Base-by-base conservation (phyloP, 768 basidiomycete genomes). In the Tylopilus rubrobrunneus region DNA sequence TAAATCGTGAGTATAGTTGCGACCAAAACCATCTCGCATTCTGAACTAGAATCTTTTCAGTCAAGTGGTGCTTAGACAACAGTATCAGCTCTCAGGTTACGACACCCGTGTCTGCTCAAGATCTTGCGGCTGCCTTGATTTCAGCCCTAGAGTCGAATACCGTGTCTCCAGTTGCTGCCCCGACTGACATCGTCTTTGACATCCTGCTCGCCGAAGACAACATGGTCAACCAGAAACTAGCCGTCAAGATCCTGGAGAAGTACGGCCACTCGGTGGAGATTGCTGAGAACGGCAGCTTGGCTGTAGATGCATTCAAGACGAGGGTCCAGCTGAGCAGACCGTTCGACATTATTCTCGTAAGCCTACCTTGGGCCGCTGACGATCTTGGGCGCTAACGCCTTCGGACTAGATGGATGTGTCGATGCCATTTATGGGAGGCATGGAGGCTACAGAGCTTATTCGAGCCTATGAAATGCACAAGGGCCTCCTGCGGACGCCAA, bases 351-450 rank as follows among this genome's bases (percentile, higher is more conserved):
- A 92, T 98, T 57, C 79, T 98, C 31, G 93, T 95, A 59, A 62
- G 89, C 78, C 28, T 5, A 37, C 8, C 4, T 33, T 48, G 36
- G 29, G 11, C 47, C n/a, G 15, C 31, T 44, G 5, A 44, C 34
- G 42, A 25, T 39, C 10, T 14, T 17, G 44, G 34, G n/a, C 27
- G 12, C 17, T 59, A 15, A 56, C 58, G 31, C 55, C n/a, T 48
- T 7, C 41, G 19, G 45, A 14, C 29, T 56, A 96, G 90, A 98
- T 98, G 96, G 95, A 98, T 63, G 88, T 97, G 14, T 97, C 94
- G 11, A 95, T 96, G 92, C 92, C 94, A 7, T 87, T 95, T 72
- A 98, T 98, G 92, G 94, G 95, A 47, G 95, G 96, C 58, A 92
- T 96, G 86, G 95, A 99, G 71, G 92, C 96, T 1, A 99, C 97